Evolutionary conservation across 1,284 basidiomycete species (phyloP).

Genomic region (Leccinum pallidistipes): DNA sequence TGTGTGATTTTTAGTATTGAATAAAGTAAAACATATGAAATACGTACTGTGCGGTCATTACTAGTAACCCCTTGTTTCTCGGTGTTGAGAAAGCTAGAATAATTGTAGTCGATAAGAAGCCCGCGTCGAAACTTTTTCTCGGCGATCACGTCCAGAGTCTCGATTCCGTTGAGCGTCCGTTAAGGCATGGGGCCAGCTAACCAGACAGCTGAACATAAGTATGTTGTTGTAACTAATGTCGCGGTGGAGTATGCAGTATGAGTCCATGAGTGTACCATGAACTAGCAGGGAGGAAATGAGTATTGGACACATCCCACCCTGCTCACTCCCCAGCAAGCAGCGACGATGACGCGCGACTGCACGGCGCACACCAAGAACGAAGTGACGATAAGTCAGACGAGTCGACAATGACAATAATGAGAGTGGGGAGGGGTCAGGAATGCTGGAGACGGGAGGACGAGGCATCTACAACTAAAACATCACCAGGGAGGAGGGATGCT

Average conservation of each 20-base stretch:
- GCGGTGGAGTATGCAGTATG: not conserved
- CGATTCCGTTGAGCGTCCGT: not conserved
- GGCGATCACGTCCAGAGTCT: not conserved
- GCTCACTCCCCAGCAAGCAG: no score
- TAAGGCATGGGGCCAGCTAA: not conserved
- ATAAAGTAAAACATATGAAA: not conserved
- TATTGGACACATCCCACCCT: not conserved
- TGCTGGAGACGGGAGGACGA: no score
- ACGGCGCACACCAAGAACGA: no score
- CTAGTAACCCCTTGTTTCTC: not conserved
- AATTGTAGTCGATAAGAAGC: not conserved
- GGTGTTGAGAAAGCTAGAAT: not conserved
- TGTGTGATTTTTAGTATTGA: not conserved
- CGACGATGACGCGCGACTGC: no score
- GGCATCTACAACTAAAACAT: no score
- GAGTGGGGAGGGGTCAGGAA: no score
- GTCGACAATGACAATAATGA: no score
- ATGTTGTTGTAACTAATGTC: not conserved
- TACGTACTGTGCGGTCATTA: not conserved
- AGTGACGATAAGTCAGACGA: no score
- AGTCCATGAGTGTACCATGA: not conserved
- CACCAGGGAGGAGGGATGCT: no score
- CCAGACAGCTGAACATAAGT: not conserved
- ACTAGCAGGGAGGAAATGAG: not conserved
- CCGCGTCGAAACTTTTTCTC: not conserved